Base-by-base conservation (phyloP, 2,329 filamentous ascomycete genomes). In the Bipolaris zeicola region DNA sequence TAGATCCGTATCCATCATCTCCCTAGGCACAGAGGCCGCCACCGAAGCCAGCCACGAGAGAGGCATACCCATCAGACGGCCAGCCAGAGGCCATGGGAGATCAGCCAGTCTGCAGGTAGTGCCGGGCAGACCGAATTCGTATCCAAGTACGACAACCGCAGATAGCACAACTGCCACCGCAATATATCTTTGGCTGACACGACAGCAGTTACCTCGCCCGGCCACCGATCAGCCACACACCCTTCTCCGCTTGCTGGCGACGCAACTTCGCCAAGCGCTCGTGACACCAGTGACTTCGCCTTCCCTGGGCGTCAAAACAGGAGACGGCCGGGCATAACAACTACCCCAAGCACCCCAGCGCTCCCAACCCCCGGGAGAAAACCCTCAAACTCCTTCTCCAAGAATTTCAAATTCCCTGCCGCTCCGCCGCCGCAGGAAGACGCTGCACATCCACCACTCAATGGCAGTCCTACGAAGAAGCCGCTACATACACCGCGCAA, bases 91-190 rank as follows among this genome's bases (percentile, higher is more conserved):
- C 4, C 92, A 96, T 79, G 86, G 83, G 45, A 84, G 92, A 50
- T 92, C 92, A 36, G 86, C 91, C 22, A 96, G 92, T 79, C 78
- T 96, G 57, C 92, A 96, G 73, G 89, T 94, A 63, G 73, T 86
- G 61, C 80, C 87, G 44, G 81, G 72, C 50, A 63, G 70, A 26
- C 72, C 69, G 43, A 72, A 62, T 49, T 65, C 68, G n/a, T 72
- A 72, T 60, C 65, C 71, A 65, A 68, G 71, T 71, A 72, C 44
- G 47, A 24, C 20, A 48, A 52, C 20, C 31, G 33, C 16, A 11
- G 18, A 39, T 37, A 6, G 8, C 34, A 42, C 22, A 6, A 34
- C 37, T 4, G 18, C 28, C 28, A 31, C 28, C 3, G 10, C 28
- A 31, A 47, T 34, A 37, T 42, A 51, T 38, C 36, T 26, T 36